phyloP scores from a whole-genome alignment of 306 rosid genomes.

The Sesbania bispinosa region DNA sequence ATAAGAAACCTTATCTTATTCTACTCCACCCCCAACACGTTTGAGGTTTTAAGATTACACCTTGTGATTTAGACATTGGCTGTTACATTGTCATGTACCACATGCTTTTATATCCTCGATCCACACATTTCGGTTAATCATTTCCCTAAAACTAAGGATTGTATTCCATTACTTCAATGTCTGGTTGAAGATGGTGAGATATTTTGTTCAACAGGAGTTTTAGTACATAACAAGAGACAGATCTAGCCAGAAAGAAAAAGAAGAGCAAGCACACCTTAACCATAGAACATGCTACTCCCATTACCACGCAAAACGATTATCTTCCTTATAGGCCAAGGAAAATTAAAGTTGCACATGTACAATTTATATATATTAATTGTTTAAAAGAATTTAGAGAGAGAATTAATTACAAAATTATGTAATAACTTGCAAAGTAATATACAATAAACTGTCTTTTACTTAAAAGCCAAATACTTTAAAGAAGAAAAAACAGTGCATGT shows the following conservation, averaged over 20 bases:
- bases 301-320: not conserved
- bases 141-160: conserved; percentile 6
- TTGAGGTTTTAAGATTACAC: not conserved
- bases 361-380: not conserved
- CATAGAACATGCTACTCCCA: conserved; percentile 20
- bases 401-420: not conserved
- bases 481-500: no score
- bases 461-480: no score
- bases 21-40: no score
- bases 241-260: not conserved
- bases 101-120: conserved; percentile 12
- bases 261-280: conserved; percentile 18
- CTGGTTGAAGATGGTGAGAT: conserved; percentile 6
- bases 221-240: not conserved
- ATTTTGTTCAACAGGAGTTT: not conserved
- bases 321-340: not conserved
- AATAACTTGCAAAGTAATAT: not conserved
- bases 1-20: no score
- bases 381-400: not conserved
- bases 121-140: not conserved
- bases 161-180: conserved; percentile 15
- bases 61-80: not conserved
- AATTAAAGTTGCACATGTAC: not conserved
- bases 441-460: no score
- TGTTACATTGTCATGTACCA: conserved; percentile 14